phyloP scores from a whole-genome alignment of 2,329 filamentous ascomycete species.

The Daldinia eschscholtzii region DNA sequence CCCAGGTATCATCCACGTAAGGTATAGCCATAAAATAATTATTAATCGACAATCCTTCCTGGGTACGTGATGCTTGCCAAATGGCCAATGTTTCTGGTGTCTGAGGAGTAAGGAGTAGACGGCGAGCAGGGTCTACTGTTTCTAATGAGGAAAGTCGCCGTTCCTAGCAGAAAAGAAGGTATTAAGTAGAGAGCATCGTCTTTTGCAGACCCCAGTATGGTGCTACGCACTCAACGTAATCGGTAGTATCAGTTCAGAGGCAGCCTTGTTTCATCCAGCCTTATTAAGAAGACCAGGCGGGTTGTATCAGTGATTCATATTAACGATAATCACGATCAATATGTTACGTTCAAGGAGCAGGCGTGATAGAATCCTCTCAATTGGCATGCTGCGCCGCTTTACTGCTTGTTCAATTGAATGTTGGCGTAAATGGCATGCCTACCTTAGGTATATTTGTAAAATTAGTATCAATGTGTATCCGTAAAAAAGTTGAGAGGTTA shows the following conservation, averaged over 20 bases:
- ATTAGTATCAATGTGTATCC: neutral
- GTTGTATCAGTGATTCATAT: slow-evolving; percentile 11
- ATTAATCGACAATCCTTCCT: neutral
- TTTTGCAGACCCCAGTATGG: neutral
- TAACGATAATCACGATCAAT: slow-evolving; percentile 4
- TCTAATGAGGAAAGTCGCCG: neutral
- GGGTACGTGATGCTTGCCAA: neutral
- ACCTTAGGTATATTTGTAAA: neutral
- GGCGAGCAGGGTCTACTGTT: neutral
- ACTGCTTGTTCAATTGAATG: neutral
- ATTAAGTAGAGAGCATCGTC: neutral
- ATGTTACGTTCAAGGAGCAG: neutral
- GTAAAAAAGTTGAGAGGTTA: neutral
- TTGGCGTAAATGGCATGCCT: neutral
- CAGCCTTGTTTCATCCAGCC: neutral
- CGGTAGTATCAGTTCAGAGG: neutral
- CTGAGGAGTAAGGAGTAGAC: neutral
- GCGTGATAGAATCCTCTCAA: neutral
- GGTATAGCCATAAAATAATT: neutral
- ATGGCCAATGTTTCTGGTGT: neutral
- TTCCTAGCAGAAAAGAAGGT: neutral
- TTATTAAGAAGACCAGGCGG: neutral
- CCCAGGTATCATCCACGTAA: neutral
- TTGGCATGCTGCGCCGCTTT: neutral
- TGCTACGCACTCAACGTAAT: neutral